Evolutionary conservation across 768 basidiomycete species (phyloP).

Genomic region (Boletus rubescentipes): DNA sequence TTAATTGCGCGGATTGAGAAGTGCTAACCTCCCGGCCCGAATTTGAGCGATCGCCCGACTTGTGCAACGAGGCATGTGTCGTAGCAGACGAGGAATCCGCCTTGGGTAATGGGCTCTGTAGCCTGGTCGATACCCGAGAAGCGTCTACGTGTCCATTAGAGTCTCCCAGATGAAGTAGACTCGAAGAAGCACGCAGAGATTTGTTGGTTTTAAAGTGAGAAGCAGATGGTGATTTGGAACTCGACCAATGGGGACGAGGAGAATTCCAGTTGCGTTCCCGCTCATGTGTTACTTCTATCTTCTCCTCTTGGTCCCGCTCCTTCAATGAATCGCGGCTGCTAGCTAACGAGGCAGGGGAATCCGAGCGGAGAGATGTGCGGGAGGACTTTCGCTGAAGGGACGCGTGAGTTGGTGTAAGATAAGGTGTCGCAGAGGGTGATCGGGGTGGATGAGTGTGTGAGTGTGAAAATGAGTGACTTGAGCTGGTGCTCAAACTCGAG

Average conservation of each 20-base stretch:
- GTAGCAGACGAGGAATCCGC: background rate
- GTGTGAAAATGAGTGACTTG: constrained; percentile 33
- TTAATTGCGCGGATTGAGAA: background rate
- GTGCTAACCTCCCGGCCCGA: background rate
- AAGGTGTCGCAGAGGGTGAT: constrained; percentile 40
- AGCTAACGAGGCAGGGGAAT: constrained; percentile 43
- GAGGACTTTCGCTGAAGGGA: constrained; percentile 36
- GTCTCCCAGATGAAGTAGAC: constrained; percentile 13
- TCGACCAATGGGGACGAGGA: constrained; percentile 56
- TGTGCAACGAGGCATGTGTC: background rate
- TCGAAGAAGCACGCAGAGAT: constrained; percentile 20
- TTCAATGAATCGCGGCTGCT: constrained; percentile 36
- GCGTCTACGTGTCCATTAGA: constrained; percentile 7
- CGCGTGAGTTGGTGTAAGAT: constrained; percentile 32
- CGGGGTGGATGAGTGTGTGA: constrained; percentile 39
- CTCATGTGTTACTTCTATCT: constrained; percentile 43
- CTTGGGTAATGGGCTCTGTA: constrained; percentile 2
- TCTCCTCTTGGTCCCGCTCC: constrained; percentile 31
- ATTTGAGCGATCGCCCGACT: constrained; percentile 1
- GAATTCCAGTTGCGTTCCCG: constrained; percentile 74
- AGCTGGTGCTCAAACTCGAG: constrained; percentile 42
- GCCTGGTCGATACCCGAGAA: constrained; percentile 1
- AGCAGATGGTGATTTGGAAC: constrained; percentile 20
- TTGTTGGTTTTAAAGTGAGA: constrained; percentile 5
- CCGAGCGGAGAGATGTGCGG: constrained; percentile 34